Conservation (phyloP, 2,329 filamentous ascomycete species). For the Blastomyces parvus region DNA sequence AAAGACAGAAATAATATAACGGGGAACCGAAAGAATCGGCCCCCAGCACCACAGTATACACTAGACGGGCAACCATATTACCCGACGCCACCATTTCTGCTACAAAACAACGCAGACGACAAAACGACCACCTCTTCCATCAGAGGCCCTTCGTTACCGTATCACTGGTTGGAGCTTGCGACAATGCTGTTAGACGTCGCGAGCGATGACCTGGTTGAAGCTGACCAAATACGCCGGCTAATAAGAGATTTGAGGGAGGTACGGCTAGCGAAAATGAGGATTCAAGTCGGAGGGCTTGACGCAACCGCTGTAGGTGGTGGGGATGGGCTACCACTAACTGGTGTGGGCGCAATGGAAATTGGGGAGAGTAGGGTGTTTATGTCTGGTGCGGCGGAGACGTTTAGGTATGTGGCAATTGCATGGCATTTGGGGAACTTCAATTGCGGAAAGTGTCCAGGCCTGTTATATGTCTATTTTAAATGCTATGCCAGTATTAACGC, state of each 20-base stretch:
- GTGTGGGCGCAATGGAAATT: constrained; percentile 88
- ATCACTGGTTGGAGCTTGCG: constrained; percentile 89
- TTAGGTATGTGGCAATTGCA: constrained; percentile 42
- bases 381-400: constrained; percentile 72
- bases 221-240: constrained; percentile 64
- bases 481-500: not conserved
- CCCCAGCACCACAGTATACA: constrained; percentile 22
- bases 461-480: not conserved
- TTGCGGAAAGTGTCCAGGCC: not conserved
- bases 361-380: constrained; percentile 80
- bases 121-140: constrained; percentile 2
- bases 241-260: constrained; percentile 78
- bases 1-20: constrained; percentile 15
- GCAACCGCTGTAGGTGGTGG: constrained; percentile 45
- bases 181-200: constrained; percentile 81
- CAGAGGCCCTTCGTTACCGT: constrained; percentile 54
- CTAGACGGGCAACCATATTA: constrained; percentile 33
- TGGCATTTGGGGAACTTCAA: not conserved
- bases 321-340: constrained; percentile 64
- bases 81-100: constrained; percentile 64
- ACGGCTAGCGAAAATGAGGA: constrained; percentile 77
- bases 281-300: constrained; percentile 62
- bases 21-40: constrained; percentile 16
- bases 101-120: constrained; percentile 56
- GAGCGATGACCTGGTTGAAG: constrained; percentile 66